phyloP scores from a whole-genome alignment of 2,329 filamentous ascomycete species.

The Trichoderma atrobrunneum region DNA sequence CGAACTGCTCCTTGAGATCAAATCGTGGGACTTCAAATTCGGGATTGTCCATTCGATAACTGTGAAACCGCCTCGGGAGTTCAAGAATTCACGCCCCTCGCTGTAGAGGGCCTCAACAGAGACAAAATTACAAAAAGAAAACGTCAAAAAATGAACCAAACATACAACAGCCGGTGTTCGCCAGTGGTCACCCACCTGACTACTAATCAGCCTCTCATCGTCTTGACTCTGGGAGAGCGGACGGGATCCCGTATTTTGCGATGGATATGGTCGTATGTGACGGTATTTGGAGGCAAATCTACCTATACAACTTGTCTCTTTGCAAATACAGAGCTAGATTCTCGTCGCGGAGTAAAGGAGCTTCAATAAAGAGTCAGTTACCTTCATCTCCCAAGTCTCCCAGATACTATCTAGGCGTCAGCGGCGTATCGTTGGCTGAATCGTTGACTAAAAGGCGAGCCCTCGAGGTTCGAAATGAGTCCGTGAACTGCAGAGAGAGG shows the following conservation, averaged over 20 bases:
- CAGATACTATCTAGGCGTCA: background rate
- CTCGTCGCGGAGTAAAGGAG: background rate
- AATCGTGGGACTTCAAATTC: background rate
- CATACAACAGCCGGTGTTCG: background rate
- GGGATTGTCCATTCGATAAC: background rate
- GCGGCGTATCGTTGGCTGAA: background rate
- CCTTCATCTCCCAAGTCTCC: background rate
- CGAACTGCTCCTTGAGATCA: background rate
- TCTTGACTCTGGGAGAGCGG: background rate
- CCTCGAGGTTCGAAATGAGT: background rate
- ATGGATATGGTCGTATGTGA: background rate
- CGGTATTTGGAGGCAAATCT: background rate
- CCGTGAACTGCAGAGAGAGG: background rate
- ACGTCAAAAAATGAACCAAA: background rate
- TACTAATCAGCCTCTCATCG: background rate
- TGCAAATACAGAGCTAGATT: background rate
- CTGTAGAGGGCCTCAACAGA: background rate
- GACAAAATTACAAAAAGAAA: background rate
- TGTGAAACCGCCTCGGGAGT: background rate
- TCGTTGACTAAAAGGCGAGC: background rate
- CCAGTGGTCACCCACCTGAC: background rate
- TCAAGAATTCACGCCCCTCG: background rate
- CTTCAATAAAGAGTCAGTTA: background rate
- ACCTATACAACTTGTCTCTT: background rate
- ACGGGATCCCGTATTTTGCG: background rate